phyloP scores from a whole-genome alignment of 768 basidiomycete genomes.

The Russula griseocarnosa region DNA sequence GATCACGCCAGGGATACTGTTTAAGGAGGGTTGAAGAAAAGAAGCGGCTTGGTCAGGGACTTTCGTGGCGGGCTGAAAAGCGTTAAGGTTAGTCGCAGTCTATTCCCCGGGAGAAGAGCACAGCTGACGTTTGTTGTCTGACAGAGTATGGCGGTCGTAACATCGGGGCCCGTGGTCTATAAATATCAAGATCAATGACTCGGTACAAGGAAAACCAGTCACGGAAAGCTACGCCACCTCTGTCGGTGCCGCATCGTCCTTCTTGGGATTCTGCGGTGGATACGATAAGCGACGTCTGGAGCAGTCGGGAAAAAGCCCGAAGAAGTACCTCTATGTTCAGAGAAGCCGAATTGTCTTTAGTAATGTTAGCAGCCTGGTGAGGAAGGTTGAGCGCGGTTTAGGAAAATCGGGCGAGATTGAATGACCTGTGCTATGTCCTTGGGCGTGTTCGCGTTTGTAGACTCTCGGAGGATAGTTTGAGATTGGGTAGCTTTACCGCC shows the following conservation, averaged over 20 bases:
- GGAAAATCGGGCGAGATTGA: not conserved
- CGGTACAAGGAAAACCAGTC: not conserved
- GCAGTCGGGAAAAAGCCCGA: not conserved
- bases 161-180: not conserved
- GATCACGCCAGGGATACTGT: not conserved
- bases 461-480: conserved; percentile 7
- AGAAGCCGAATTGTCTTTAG: conserved; percentile 8
- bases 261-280: conserved; percentile 5
- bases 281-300: conserved; percentile 1
- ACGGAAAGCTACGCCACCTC: conserved; percentile 3
- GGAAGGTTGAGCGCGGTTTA: not conserved
- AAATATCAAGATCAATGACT: not conserved
- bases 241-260: not conserved
- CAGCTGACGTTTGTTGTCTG: conserved; percentile 20
- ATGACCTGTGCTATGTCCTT: conserved; percentile 20
- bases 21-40: not conserved
- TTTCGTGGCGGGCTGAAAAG: conserved; percentile 9
- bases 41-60: not conserved
- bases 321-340: conserved; percentile 5
- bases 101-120: not conserved
- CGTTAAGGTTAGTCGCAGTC: not conserved
- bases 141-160: not conserved
- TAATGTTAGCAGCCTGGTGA: conserved; percentile 17
- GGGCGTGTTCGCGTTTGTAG: conserved; percentile 14
- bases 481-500: conserved; percentile 11